Percentiles rank a stretch among this genome's conserved stretches.
Evolutionary conservation across 495 filamentous ascomycete genomes (phyloP).

Genomic region (Penicillium goetzii): DNA sequence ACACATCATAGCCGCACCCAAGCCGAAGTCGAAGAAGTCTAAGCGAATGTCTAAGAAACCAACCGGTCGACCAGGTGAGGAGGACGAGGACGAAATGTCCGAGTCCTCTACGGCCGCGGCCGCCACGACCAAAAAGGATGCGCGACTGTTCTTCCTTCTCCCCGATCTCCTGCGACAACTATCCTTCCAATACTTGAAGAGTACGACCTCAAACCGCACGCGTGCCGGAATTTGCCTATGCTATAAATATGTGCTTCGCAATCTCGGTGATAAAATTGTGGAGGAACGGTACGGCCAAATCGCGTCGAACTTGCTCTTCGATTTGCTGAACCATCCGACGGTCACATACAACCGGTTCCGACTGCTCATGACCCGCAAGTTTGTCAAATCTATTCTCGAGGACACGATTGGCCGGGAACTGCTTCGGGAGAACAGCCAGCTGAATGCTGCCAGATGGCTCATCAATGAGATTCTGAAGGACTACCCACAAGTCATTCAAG

Average conservation of each 20-base stretch:
- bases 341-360: constrained; percentile 87
- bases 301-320: constrained; percentile 75
- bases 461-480: constrained; percentile 92
- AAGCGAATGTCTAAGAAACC: constrained; percentile 74
- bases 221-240: constrained; percentile 85
- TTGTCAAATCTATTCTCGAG: constrained; percentile 81
- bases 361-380: constrained; percentile 80
- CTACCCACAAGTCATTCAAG: constrained; percentile 90
- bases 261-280: constrained; percentile 73
- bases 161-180: constrained; percentile 79
- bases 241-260: constrained; percentile 77
- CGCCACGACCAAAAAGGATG: constrained; percentile 65
- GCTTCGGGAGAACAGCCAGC: constrained; percentile 84
- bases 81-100: constrained; percentile 73
- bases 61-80: constrained; percentile 66
- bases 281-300: constrained; percentile 81
- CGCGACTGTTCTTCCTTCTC: constrained; percentile 72
- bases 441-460: constrained; percentile 77
- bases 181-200: constrained; percentile 78
- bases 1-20: constrained; percentile 57
- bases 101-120: constrained; percentile 58
- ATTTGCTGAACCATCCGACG: constrained; percentile 75
- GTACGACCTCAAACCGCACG: constrained; percentile 76
- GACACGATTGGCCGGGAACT: constrained; percentile 80
- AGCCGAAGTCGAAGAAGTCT: constrained; percentile 71